Conservation (phyloP, 129 eudicot genomes). For the Tanacetum coccineum region DNA sequence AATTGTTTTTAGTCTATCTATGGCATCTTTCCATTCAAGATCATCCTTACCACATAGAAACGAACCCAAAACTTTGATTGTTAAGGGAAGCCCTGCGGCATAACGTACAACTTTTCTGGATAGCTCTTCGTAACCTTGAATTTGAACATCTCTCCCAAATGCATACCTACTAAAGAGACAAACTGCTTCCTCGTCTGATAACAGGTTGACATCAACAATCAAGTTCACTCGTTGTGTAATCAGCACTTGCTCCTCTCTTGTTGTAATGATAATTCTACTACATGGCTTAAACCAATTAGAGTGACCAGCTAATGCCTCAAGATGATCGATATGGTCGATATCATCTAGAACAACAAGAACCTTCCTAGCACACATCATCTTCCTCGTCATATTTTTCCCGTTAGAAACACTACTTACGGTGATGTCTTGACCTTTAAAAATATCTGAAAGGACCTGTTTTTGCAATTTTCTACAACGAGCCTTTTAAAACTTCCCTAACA, state of each 20-base stretch:
- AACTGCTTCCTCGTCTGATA: conserved; percentile 8
- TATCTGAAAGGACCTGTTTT: not conserved
- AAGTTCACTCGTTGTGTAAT: not conserved
- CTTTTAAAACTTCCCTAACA: not conserved
- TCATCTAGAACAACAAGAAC: conserved; percentile 17
- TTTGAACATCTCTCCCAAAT: conserved; percentile 10
- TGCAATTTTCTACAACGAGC: not conserved
- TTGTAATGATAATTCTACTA: conserved; percentile 16
- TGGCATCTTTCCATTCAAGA: not conserved
- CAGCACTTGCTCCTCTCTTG: conserved; percentile 15
- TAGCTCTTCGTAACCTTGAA: not conserved
- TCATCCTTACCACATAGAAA: not conserved
- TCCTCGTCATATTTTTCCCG: not conserved
- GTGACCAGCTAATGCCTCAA: conserved; percentile 8
- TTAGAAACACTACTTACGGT: not conserved
- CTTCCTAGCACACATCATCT: not conserved
- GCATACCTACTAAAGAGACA: conserved; percentile 11
- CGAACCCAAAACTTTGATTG: conserved; percentile 7
- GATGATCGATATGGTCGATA: not conserved
- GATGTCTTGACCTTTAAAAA: not conserved
- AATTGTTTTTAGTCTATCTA: not conserved
- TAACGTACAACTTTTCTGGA: not conserved
- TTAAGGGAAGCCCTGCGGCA: conserved; percentile 11
- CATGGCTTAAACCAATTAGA: not conserved
- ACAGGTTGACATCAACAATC: not conserved